phyloP scores from a whole-genome alignment of 2,329 filamentous ascomycete genomes.

The Bertia moriformis region DNA sequence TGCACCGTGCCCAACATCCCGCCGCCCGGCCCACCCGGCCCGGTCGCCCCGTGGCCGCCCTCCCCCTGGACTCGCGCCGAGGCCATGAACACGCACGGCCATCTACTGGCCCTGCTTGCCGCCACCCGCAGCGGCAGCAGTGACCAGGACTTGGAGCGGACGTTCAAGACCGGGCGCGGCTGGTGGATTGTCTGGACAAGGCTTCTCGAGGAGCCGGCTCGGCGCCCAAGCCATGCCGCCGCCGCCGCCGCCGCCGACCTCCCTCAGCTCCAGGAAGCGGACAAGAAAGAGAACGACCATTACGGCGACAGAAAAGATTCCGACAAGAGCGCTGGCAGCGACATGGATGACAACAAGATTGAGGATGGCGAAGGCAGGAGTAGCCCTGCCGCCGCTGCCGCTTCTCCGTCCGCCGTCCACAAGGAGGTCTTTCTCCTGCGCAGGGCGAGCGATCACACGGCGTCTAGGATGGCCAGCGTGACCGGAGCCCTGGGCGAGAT shows the following conservation, averaged over 20 bases:
- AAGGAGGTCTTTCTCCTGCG: slow-evolving; percentile 51
- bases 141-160: slow-evolving; percentile 37
- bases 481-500: too few relatives aligned
- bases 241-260: slow-evolving; percentile 1
- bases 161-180: slow-evolving; percentile 51
- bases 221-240: slow-evolving; percentile 4
- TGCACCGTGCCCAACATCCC: slow-evolving; percentile 57
- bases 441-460: slow-evolving; percentile 43
- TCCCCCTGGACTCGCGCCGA: too few relatives aligned
- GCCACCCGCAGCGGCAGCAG: too few relatives aligned
- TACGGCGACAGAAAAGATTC: too few relatives aligned
- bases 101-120: slow-evolving; percentile 42
- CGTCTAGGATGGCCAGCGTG: too few relatives aligned
- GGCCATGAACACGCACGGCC: slow-evolving; percentile 49
- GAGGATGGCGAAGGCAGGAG: not conserved
- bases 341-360: not conserved
- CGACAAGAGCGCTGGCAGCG: too few relatives aligned
- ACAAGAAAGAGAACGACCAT: too few relatives aligned
- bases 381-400: slow-evolving; percentile 7
- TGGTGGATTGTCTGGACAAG: slow-evolving; percentile 60
- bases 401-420: too few relatives aligned
- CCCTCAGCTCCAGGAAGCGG: slow-evolving; percentile 1
- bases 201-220: slow-evolving; percentile 30
- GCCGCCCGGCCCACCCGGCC: slow-evolving; percentile 25
- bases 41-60: too few relatives aligned